A percentile compares a stretch with the other conserved stretches of the same genome.
Evolutionary conservation across 306 rosid species (phyloP).

Genomic region (Pterocarpus macrocarpus): DNA sequence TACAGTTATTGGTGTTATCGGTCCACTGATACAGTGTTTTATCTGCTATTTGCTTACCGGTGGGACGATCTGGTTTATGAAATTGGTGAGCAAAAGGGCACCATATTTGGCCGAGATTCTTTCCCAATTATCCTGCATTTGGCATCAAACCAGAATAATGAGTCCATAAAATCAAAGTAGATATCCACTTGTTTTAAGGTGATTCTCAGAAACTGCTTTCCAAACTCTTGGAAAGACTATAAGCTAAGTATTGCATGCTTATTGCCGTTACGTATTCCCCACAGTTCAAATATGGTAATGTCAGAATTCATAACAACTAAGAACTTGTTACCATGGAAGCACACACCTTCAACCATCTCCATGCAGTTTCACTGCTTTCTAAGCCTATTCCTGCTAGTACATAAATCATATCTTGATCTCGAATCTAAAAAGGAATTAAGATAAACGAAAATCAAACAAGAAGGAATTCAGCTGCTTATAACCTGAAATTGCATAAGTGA

Average conservation of each 20-base stretch:
- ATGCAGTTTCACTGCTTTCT: constrained; percentile 61
- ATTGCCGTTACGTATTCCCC: background rate
- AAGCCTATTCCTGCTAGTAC: constrained; percentile 59
- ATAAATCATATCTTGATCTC: constrained; percentile 59
- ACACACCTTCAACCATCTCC: constrained; percentile 74
- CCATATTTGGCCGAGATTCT: constrained; percentile 66
- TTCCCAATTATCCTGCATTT: constrained; percentile 79
- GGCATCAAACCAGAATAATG: constrained; percentile 18
- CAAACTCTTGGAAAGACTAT: background rate
- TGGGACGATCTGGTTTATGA: constrained; percentile 53
- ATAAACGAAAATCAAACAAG: constrained; percentile 26
- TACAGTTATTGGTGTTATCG: no score
- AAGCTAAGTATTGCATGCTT: background rate
- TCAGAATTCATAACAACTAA: background rate
- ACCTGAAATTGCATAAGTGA: background rate
- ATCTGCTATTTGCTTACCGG: constrained; percentile 52
- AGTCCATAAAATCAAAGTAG: no score
- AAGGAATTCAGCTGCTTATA: constrained; percentile 26
- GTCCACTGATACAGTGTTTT: background rate
- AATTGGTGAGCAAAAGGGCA: constrained; percentile 56
- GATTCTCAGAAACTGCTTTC: background rate
- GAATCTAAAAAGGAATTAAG: constrained; percentile 50
- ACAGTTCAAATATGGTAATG: background rate
- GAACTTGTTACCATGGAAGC: constrained; percentile 33
- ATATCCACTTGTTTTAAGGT: no score